Percentiles rank a stretch among this genome's conserved stretches.
Conservation (phyloP, 768 basidiomycete species). For the Xanthoconium purpureum region DNA sequence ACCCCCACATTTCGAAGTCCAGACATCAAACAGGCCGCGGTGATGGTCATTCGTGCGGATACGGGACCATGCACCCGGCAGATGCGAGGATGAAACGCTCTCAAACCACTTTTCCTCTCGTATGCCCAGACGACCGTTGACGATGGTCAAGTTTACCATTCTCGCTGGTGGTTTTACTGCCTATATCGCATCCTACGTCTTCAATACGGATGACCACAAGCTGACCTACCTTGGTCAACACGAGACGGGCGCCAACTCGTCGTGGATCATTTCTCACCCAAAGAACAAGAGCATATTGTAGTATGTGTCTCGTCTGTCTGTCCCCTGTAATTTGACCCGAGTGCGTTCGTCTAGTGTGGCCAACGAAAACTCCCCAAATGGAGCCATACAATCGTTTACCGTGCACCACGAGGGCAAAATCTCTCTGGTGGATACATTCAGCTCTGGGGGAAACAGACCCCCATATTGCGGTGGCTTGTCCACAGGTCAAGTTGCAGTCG, state of each 20-base stretch:
- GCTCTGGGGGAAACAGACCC: constrained; percentile 50
- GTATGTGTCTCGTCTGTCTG: constrained; percentile 36
- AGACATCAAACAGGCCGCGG: background rate
- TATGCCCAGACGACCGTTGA: background rate
- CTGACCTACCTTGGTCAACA: constrained; percentile 47
- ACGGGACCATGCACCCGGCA: background rate
- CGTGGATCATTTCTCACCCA: constrained; percentile 60
- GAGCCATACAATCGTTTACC: constrained; percentile 55
- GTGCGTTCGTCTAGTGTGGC: constrained; percentile 40
- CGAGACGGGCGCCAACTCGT: constrained; percentile 44
- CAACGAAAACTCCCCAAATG: constrained; percentile 46
- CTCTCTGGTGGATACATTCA: constrained; percentile 43
- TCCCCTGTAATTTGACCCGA: background rate
- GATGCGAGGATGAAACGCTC: background rate
- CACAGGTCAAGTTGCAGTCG: constrained; percentile 55
- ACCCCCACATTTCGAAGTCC: background rate
- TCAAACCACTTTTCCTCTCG: background rate
- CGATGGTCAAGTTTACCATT: constrained; percentile 67
- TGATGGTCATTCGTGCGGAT: background rate
- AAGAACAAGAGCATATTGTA: constrained; percentile 59
- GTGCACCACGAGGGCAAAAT: constrained; percentile 46
- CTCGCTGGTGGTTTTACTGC: constrained; percentile 63
- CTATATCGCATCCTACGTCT: constrained; percentile 62
- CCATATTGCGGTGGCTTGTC: constrained; percentile 50
- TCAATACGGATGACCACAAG: constrained; percentile 47